Conservation (phyloP, 2,329 filamentous ascomycete genomes). For the Colletotrichum lindemuthianum region DNA sequence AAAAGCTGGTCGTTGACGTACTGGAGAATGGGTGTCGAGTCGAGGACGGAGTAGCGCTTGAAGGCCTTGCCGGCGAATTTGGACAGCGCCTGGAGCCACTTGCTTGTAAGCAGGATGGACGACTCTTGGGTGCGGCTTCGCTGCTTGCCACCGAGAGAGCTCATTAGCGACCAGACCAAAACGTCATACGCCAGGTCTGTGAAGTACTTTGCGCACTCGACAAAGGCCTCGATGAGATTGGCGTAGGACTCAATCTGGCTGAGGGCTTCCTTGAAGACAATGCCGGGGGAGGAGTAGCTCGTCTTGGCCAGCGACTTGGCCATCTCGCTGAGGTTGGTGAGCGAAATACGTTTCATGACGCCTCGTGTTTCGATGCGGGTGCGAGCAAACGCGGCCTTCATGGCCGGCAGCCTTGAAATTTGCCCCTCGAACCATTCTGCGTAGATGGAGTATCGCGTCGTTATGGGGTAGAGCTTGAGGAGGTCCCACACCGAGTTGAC, state of each 20-base stretch:
- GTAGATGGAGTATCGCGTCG: conserved; percentile 87
- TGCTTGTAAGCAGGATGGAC: conserved; percentile 79
- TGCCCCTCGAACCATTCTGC: conserved; percentile 90
- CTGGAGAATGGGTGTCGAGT: conserved; percentile 84
- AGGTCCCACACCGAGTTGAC: conserved; percentile 90
- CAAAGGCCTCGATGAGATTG: conserved; percentile 93
- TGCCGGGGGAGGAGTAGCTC: conserved; percentile 88
- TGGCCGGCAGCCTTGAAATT: conserved; percentile 79
- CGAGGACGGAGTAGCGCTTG: conserved; percentile 84
- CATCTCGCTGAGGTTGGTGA: conserved; percentile 87
- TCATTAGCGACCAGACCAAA: conserved; percentile 91
- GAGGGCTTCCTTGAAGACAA: conserved; percentile 90
- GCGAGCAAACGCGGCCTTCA: conserved; percentile 80
- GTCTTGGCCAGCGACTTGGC: conserved; percentile 90
- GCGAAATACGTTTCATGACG: conserved; percentile 88
- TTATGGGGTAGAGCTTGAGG: conserved; percentile 79
- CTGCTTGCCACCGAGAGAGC: conserved; percentile 69
- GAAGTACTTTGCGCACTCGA: conserved; percentile 94
- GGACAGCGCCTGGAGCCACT: conserved; percentile 90
- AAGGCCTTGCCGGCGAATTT: conserved; percentile 93
- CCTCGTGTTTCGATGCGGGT: conserved; percentile 83
- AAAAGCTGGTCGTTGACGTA: conserved; percentile 89
- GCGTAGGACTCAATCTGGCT: conserved; percentile 93
- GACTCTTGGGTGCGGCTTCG: conserved; percentile 71
- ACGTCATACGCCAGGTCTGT: conserved; percentile 93